A percentile compares a stretch with the other conserved stretches of the same genome.
phyloP scores from a whole-genome alignment of 2,329 filamentous ascomycete species.

The Fonsecaea nubica region DNA sequence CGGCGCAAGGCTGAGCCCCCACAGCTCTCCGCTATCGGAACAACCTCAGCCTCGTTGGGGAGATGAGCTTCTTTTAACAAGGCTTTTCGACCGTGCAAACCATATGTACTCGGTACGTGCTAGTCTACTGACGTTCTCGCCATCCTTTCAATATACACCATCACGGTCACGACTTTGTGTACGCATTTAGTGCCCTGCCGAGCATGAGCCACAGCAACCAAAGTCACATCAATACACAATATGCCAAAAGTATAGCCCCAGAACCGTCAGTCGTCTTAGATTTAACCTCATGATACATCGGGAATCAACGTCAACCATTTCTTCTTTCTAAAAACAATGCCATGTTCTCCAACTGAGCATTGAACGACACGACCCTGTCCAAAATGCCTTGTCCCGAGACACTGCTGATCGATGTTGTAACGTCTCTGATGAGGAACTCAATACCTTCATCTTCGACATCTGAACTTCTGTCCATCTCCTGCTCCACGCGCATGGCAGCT shows the following conservation, averaged over 20 bases:
- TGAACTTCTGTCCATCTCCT: conserved; percentile 49
- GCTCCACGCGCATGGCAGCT: conserved; percentile 50
- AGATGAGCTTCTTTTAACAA: neutral
- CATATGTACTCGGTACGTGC: neutral
- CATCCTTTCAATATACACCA: neutral
- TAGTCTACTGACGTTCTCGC: neutral
- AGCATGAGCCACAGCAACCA: neutral
- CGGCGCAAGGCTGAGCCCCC: conserved; percentile 23
- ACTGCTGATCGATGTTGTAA: conserved; percentile 51
- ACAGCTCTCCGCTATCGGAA: conserved; percentile 27
- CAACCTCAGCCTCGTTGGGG: neutral
- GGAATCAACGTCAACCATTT: conserved; percentile 6
- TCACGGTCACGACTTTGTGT: neutral
- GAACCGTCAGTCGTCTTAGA: neutral
- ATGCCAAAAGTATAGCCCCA: neutral
- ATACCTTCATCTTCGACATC: conserved; percentile 44
- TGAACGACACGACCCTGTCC: conserved; percentile 51
- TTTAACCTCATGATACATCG: neutral
- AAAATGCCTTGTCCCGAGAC: conserved; percentile 49
- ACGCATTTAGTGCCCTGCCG: neutral
- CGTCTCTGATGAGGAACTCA: conserved; percentile 52
- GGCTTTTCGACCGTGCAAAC: neutral
- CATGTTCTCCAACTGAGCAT: conserved; percentile 51
- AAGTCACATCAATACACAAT: neutral
- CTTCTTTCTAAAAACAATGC: conserved; percentile 34